Base-by-base conservation (phyloP, 257 asterid species). In the Solanum tarijense region DNA sequence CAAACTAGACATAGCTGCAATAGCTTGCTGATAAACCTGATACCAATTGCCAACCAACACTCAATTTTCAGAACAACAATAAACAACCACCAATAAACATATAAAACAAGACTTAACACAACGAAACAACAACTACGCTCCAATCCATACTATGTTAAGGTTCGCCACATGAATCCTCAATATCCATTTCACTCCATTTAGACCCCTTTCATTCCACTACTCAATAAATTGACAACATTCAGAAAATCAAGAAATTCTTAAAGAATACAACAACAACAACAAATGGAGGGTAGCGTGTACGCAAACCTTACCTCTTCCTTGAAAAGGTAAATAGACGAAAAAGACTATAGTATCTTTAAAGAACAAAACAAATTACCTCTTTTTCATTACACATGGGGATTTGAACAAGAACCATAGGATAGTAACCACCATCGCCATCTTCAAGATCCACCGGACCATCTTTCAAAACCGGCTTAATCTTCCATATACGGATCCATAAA, bases 331-430 rank as follows among this genome's bases (percentile, higher is more conserved):
- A n/a, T 0, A 62, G 0, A 11, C 5, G 1, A 23, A 62, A 0
- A 62, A 62, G 31, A 62, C 69, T 2, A 23, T 10, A 62, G 12
- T 62, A 62, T 0, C 14, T 23, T n/a, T 62, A 23, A 62, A 43
- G 81, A 27, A 62, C 2, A 12, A 2, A 12, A 43, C 1, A 25
- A 73, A 14, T 60, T 91, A 96, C 99, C 98, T 96, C 98, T 90
- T 94, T 96, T 83, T 96, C 99, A 23, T 96, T 96, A 90, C 99
- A 96, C 99, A 96, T 96, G 86, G 99, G 99, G 94, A 96, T 96
- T 94, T 96, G 98, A 88, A 96, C 98, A 88, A 96, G 88, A 62
- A 96, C 98, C 99, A 95, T 95, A 9, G 99, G 99, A 88, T 94
- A 94, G 90, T 94, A 96, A 23, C 94, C 97, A 86, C 81, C 93